phyloP scores from a whole-genome alignment of 169 alveolate species.

The Eimeria necatrix region DNA sequence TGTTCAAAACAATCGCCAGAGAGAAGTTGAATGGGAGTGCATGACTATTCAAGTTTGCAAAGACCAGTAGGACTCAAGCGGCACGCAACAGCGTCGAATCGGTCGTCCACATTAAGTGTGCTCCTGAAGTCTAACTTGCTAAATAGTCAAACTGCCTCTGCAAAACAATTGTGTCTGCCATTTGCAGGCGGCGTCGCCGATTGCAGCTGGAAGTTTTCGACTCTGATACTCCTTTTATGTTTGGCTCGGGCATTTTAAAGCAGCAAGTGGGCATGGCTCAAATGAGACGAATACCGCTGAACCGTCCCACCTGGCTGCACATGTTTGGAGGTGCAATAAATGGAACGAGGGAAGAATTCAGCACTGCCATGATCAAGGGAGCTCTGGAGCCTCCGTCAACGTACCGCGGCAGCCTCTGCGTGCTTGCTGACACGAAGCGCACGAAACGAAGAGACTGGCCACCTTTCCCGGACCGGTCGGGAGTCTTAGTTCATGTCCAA shows the following conservation, averaged over 20 bases:
- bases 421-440: constrained; percentile 68
- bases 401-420: constrained; percentile 78
- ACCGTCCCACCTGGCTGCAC: constrained; percentile 72
- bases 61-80: constrained; percentile 39
- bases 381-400: constrained; percentile 73
- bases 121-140: too few relatives aligned
- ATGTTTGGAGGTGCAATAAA: constrained; percentile 70
- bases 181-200: constrained; percentile 58
- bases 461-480: constrained; percentile 68
- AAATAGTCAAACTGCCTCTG: too few relatives aligned
- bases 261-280: constrained; percentile 63
- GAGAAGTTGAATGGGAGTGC: constrained; percentile 77
- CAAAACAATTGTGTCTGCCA: too few relatives aligned
- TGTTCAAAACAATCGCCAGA: constrained; percentile 65
- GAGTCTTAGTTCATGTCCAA: constrained; percentile 44
- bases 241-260: constrained; percentile 46
- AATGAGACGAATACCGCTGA: constrained; percentile 28
- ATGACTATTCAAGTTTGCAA: constrained; percentile 59
- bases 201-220: constrained; percentile 62
- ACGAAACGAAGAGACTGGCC: constrained; percentile 71
- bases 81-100: too few relatives aligned
- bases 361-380: constrained; percentile 63
- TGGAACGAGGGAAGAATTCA: constrained; percentile 67
- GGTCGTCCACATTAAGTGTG: too few relatives aligned
- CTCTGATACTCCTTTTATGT: constrained; percentile 69